Base-by-base conservation (phyloP, 495 filamentous ascomycete species). In the Neurospora tetrasperma region DNA sequence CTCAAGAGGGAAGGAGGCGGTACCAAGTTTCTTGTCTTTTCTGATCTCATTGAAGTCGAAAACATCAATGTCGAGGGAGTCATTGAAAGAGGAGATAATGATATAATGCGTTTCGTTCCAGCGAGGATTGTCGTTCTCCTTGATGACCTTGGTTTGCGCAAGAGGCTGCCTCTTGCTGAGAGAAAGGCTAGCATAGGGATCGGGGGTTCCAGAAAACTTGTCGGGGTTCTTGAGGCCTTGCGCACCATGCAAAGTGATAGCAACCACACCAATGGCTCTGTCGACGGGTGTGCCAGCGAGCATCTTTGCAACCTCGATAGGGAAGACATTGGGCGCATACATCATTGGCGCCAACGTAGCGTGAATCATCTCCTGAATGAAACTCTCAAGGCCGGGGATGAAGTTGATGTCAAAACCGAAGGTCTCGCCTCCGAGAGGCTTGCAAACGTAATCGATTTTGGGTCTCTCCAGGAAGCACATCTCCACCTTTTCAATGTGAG, bases 391-490 rank as follows among this genome's bases (percentile, higher is more conserved):
- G 70, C 95, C 94, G 38, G 96, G 96, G 74, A 99, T 94, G 84
- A 98, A 97, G 82, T 97, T 97, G 84, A 99, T 97, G 80, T 99
- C 96, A 80, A 99, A 97, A 69, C 96, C 96, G 72, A 99, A 91
- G 10, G 86, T 92, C 48, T 98, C 96, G 73, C 96, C 96, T 74
- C 96, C 96, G 66, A 99, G 89, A 11, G 96, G 96, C 82, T 99
- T 99, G 86, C 96, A 96, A 70, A 93, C 94, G 79, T 98, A 99
- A 78, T 98, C 96, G 76, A 99, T 91, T 3, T 89, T 90, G 4
- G 86, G 87, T 12, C 83, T 80, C 74, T 89, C 86, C 69, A 97
- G 81, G 85, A 98, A 98, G 81, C 89, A 95, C 80, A 97, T 92
- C 74, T 98, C 94, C 71, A 97, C 87, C 72, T 90, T 93, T 74